phyloP scores from a whole-genome alignment of 305 asterid species.

The Fraxinus latifolia region DNA sequence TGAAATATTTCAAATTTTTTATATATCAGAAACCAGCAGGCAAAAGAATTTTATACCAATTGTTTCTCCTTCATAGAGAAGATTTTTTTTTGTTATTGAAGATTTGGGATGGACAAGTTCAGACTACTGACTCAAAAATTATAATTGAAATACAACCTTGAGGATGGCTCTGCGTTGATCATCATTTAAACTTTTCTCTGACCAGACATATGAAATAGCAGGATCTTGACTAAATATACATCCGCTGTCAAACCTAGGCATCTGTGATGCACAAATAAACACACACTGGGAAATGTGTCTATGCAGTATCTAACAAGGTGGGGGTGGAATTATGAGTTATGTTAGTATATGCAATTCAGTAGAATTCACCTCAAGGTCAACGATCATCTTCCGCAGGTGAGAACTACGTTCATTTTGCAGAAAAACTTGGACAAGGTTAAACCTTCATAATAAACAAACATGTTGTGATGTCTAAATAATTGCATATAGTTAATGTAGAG shows the following conservation, averaged over 20 bases:
- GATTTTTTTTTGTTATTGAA: slow-evolving; percentile 9
- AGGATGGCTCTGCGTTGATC: slow-evolving; percentile 94
- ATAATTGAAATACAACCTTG: slow-evolving; percentile 48
- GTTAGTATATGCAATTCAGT: background rate
- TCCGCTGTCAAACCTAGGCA: slow-evolving; percentile 90
- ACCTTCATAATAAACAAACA: slow-evolving; percentile 48
- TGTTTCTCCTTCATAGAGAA: slow-evolving; percentile 4
- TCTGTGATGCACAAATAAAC: slow-evolving; percentile 41
- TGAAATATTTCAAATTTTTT: slow-evolving; percentile 32
- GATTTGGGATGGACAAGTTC: background rate
- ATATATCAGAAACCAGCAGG: slow-evolving; percentile 25
- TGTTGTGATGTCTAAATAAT: slow-evolving; percentile 9
- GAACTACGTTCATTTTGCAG: slow-evolving; percentile 67
- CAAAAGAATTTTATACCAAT: background rate
- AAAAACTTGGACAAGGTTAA: slow-evolving; percentile 83
- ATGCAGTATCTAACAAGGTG: slow-evolving; percentile 18
- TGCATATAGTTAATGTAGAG: slow-evolving; percentile 19
- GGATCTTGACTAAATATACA: slow-evolving; percentile 89
- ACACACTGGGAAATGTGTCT: slow-evolving; percentile 14
- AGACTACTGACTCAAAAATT: slow-evolving; percentile 12
- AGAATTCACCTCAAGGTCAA: slow-evolving; percentile 76
- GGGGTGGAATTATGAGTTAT: slow-evolving; percentile 3
- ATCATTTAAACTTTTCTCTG: slow-evolving; percentile 77
- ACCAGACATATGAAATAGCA: slow-evolving; percentile 78
- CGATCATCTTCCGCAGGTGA: slow-evolving; percentile 78